Evolutionary conservation across 1,284 basidiomycete genomes (phyloP), one percentile per base, ranked within the genome.

Genomic region (Tremellales sp.): DNA sequence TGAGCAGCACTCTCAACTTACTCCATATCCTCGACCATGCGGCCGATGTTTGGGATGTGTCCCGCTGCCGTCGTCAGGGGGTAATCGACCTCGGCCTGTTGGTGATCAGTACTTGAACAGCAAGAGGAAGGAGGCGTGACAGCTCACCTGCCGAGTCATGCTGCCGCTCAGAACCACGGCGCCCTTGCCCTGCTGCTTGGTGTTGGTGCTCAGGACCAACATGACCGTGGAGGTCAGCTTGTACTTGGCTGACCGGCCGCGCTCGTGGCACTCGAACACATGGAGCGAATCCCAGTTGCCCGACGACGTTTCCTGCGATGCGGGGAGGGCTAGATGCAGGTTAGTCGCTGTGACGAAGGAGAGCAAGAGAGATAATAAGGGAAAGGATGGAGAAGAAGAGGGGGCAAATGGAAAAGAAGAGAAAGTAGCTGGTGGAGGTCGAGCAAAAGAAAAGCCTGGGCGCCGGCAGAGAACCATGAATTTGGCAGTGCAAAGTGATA

Each of bases 11-110:
- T 35, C 4, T 4, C 18, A 16, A 64, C 70, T 50, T 51, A 72
- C 75, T 99, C 95, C 86, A 94, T 93, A 57, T 97, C 94, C 73
- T 99, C 95, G 57, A 99, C 84, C 82, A 97, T 86, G 57, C 81
- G 81, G 4, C 95, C 95, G 14, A 87, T 84, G 73, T 98, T 98
- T 43, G 81, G 80, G 48, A 99, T 85, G 72, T 99, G 95, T 31
- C 86, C 85, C 18, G 82, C 79, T 27, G 79, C 68, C 58, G 85
- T 84, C 18, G 85, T 81, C 37, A 94, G 68, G n/a, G 87, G 81
- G 71, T 79, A 83, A 66, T 94, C 87, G 65, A 86, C 81, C 66
- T 97, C 93, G 40, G 81, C 81, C 87, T 93, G 60, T n/a, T 28
- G 5, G 14, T 27, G 18, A 44, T 13, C 18, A 50, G 41, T 49